These are phyloP conservation scores for Scenedesmus sp. DNA, from an alignment of 163 green algal genomes.

Conservation along the genomic window DNA sequence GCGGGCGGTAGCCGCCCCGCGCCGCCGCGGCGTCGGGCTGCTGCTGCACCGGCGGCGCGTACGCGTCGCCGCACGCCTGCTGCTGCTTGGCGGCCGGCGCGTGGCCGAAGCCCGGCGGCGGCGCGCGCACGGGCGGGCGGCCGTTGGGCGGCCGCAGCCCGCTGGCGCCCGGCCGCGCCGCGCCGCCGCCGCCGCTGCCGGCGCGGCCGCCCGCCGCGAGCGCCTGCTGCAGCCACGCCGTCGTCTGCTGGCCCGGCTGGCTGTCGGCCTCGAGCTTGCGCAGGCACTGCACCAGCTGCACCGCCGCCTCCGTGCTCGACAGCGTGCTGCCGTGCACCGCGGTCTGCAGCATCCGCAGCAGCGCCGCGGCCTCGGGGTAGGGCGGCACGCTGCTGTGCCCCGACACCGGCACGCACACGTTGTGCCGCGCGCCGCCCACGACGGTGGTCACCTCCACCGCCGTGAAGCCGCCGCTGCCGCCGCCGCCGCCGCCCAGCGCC, in stretches of 20 bases:
- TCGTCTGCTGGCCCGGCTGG: neutral
- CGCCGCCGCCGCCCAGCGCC: neutral
- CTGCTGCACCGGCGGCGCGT: constrained; percentile 29
- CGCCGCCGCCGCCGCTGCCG: neutral
- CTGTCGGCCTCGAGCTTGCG: constrained; percentile 43
- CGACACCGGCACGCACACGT: constrained; percentile 37
- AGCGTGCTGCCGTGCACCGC: constrained; percentile 25
- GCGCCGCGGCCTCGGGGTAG: constrained; percentile 18
- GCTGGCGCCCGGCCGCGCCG: neutral
- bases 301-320: constrained; percentile 33
- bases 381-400: neutral
- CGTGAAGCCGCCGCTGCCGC: constrained; percentile 13
- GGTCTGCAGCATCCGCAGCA: constrained; percentile 40
- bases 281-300: constrained; percentile 45
- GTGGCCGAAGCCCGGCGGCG: constrained; percentile 35
- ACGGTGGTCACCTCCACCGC: constrained; percentile 40
- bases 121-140: constrained; percentile 21
- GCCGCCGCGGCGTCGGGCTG: neutral
- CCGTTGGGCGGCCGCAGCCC: neutral
- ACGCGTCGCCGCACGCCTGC: no score
- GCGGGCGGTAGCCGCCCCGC: neutral
- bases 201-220: neutral
- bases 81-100: neutral
- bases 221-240: constrained; percentile 22
- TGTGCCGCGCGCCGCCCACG: constrained; percentile 28